phyloP scores from a whole-genome alignment of 1,139 yeast genomes.

The Saccharomyces hybrid region DNA sequence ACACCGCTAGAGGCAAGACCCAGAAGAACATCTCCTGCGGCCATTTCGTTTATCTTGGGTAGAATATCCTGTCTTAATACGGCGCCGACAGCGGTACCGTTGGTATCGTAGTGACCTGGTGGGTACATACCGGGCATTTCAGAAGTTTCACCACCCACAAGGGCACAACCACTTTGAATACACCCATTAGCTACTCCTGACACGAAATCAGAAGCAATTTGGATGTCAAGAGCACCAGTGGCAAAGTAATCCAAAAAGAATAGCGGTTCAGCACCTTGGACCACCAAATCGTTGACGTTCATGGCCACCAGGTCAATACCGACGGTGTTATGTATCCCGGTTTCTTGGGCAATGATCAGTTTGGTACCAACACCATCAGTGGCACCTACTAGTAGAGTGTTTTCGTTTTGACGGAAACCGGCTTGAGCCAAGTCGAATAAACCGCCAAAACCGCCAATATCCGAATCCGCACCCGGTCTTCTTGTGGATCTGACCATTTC shows the following conservation, averaged over 20 bases:
- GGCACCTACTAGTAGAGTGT: slow-evolving; percentile 87
- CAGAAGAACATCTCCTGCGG: slow-evolving; percentile 69
- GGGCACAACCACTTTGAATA: slow-evolving; percentile 90
- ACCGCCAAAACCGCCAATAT: slow-evolving; percentile 98
- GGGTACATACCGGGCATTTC: slow-evolving; percentile 99
- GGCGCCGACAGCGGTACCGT: slow-evolving; percentile 98
- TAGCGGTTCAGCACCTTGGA: slow-evolving; percentile 98
- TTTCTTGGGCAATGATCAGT: slow-evolving; percentile 85
- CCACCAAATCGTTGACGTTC: slow-evolving; percentile 96
- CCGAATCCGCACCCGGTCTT: slow-evolving; percentile 95
- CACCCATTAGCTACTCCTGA: slow-evolving; percentile 97
- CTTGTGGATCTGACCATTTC: slow-evolving; percentile 88
- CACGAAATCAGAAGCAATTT: slow-evolving; percentile 81
- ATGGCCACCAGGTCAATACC: slow-evolving; percentile 98
- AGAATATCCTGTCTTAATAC: slow-evolving; percentile 70
- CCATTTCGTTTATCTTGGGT: slow-evolving; percentile 63
- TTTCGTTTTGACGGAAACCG: slow-evolving; percentile 57
- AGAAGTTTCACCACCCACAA: slow-evolving; percentile 98
- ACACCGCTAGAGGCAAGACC: slow-evolving; percentile 90
- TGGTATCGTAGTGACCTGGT: slow-evolving; percentile 93
- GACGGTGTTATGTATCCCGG: slow-evolving; percentile 86
- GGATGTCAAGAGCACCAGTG: slow-evolving; percentile 80
- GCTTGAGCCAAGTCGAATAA: slow-evolving; percentile 83
- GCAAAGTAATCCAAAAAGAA: slow-evolving; percentile 96
- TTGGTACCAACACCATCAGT: slow-evolving; percentile 99